Conservation (phyloP, 2,329 filamentous ascomycete genomes). For the Dissoconium aciculare region DNA sequence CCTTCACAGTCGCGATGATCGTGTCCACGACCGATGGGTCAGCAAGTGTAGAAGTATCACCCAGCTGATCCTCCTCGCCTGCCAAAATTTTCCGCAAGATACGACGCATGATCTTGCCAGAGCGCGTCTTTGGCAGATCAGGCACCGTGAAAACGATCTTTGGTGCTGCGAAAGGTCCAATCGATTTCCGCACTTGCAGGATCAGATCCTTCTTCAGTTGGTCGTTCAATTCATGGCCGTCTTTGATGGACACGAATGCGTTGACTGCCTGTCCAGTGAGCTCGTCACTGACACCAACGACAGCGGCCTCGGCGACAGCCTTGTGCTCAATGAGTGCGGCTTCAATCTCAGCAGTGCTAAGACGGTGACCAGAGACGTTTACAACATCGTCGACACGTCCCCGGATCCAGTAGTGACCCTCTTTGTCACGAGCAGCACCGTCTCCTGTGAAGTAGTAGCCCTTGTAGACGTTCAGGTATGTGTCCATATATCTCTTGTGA, state of each 20-base stretch:
- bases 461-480: conserved; percentile 93
- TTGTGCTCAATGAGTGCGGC: conserved; percentile 87
- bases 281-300: conserved; percentile 85
- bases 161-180: conserved; percentile 90
- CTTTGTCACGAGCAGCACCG: conserved; percentile 87
- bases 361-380: conserved; percentile 89
- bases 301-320: conserved; percentile 81
- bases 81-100: conserved; percentile 95
- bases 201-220: conserved; percentile 85
- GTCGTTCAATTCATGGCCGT: conserved; percentile 59
- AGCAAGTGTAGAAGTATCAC: conserved; percentile 83
- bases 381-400: conserved; percentile 97
- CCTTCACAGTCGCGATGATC: conserved; percentile 72
- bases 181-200: conserved; percentile 89
- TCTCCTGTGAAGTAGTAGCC: conserved; percentile 96
- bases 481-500: conserved; percentile 98
- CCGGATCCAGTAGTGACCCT: conserved; percentile 99
- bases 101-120: conserved; percentile 96
- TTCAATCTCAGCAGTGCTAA: conserved; percentile 96
- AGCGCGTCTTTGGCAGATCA: conserved; percentile 91
- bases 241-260: conserved; percentile 87
- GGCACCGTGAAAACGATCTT: conserved; percentile 85
- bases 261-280: conserved; percentile 95
- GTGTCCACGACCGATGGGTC: conserved; percentile 79
- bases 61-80: conserved; percentile 91